Percentiles rank a stretch among this genome's conserved stretches.
Evolutionary conservation across 768 basidiomycete species (phyloP).

Genomic region (Cystoderma amianthinum): DNA sequence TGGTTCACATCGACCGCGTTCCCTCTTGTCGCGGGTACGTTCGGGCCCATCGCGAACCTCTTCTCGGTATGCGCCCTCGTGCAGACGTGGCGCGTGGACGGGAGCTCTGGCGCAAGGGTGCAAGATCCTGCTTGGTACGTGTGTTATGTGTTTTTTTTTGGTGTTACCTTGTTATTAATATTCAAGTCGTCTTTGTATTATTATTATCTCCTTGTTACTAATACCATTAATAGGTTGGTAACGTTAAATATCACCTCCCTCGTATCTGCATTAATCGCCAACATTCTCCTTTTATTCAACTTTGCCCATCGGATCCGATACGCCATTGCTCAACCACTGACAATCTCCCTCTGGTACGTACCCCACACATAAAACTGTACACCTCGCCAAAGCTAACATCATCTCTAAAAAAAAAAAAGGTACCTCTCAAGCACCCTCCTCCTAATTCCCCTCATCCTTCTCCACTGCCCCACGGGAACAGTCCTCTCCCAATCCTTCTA

Average conservation of each 20-base stretch:
- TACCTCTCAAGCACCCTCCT: constrained; percentile 27
- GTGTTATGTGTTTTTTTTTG: no score
- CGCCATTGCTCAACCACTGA: constrained; percentile 24
- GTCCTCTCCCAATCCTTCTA: constrained; percentile 28
- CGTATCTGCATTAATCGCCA: constrained; percentile 23
- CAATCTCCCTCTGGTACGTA: constrained; percentile 31
- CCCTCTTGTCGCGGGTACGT: constrained; percentile 34
- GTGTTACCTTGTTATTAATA: no score
- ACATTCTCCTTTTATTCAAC: constrained; percentile 27
- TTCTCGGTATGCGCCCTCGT: constrained; percentile 29
- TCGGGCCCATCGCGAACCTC: constrained; percentile 31
- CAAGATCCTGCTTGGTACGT: constrained; percentile 27
- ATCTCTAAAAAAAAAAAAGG: no score
- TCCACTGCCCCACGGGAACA: constrained; percentile 9
- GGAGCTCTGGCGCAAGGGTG: constrained; percentile 10
- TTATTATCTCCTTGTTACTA: no score
- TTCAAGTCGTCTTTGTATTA: no score
- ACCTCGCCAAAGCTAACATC: no score
- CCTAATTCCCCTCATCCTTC: constrained; percentile 24
- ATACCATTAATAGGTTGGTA: constrained; percentile 19
- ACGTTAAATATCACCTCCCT: constrained; percentile 24
- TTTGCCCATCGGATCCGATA: constrained; percentile 29
- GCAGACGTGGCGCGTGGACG: constrained; percentile 24
- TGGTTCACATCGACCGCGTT: constrained; percentile 34
- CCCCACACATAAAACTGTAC: no score